phyloP scores from a whole-genome alignment of 2,329 filamentous ascomycete genomes.

The Cercospora zeae-maydis region DNA sequence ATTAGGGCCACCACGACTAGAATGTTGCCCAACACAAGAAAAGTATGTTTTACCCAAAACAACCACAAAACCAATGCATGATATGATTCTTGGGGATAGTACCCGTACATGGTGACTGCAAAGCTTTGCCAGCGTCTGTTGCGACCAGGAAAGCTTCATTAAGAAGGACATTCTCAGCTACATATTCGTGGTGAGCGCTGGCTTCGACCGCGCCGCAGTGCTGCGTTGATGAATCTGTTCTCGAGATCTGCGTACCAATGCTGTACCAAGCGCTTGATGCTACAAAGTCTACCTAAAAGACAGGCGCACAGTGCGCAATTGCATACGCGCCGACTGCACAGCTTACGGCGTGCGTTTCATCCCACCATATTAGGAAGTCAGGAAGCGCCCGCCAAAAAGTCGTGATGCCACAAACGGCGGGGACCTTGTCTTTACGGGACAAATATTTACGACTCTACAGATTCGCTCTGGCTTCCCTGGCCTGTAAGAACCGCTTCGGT shows the following conservation, averaged over 20 bases:
- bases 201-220: background rate
- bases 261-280: background rate
- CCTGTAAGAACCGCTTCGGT: constrained; percentile 25
- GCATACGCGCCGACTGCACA: background rate
- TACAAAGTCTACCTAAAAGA: background rate
- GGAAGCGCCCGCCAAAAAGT: constrained; percentile 5
- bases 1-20: constrained; percentile 2
- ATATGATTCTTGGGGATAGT: constrained; percentile 8
- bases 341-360: background rate
- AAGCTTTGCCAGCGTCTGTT: background rate
- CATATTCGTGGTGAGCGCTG: background rate
- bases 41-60: constrained; percentile 11
- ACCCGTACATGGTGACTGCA: constrained; percentile 3
- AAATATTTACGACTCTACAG: background rate
- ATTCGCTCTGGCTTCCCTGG: constrained; percentile 5
- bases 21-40: constrained; percentile 11
- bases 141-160: background rate
- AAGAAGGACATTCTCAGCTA: background rate
- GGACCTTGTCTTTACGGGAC: background rate
- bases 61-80: constrained; percentile 9
- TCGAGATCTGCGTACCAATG: background rate
- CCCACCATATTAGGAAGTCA: background rate
- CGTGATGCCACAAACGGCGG: background rate
- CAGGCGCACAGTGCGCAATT: background rate
- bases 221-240: background rate